Evolutionary conservation across 2,329 filamentous ascomycete species (phyloP), one percentile per base, ranked within the genome.

Genomic region (Capronia coronata): DNA sequence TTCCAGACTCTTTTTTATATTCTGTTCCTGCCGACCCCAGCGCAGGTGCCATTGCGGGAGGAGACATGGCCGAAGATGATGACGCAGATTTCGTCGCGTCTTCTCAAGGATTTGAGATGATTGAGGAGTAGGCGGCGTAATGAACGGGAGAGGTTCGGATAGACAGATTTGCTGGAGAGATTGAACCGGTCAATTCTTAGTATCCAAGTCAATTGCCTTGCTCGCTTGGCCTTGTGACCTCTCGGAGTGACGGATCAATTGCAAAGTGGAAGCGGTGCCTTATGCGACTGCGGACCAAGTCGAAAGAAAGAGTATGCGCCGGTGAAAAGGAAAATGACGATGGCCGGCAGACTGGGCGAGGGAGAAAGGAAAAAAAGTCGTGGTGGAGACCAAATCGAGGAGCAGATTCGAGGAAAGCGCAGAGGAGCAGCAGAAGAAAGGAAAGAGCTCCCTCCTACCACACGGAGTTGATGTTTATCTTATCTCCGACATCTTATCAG

Each of bases 1-100:
- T 68, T 63, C 87, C 89, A 51, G 90, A 95, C 77, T 98, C 93
- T 73, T 79, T 88, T 78, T 94, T 84, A 63, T 76, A 75, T 64
- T 80, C 76, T 64, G 77, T 82, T 37, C 78, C 74, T 46, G 78
- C 69, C 52, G 66, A 62, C 55, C 65, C 65, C 47, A 56, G 56
- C 27, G 59, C 58, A 8, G 59, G 59, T 22, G 60, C 60, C 51
- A 62, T 52, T 14, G 55, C 48, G 18, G 55, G 55, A 48, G 55
- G 55, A 21, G 55, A 58, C 55, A 58, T 58, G 23, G 25, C 6
- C 30, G 25, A 16, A 8, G n/a, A 14, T 25, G 10, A 21, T 18
- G 30, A 8, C 19, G 13, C 21, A 6, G 10, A 23, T 6, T 19
- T 14, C n/a, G 41, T 10, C 6, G 25, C 10, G 10, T 27, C 25